These are phyloP conservation scores for Astrothelium macrocarpum DNA, from an alignment of 495 filamentous ascomycete species.

Conservation along the genomic window DNA sequence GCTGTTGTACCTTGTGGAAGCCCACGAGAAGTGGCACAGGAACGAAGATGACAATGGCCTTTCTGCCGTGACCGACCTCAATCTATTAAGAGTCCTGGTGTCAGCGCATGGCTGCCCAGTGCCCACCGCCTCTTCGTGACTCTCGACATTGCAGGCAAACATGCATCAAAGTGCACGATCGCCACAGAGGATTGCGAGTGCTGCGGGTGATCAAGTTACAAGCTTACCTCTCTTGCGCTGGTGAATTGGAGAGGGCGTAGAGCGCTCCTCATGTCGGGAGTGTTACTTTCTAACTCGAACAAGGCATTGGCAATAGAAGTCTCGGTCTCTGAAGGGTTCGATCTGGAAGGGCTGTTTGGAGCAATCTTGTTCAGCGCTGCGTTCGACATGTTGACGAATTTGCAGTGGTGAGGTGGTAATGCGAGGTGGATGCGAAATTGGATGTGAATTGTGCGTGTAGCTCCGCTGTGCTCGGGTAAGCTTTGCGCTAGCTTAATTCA, in stretches of 20 bases:
- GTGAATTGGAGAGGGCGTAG: conserved; percentile 95
- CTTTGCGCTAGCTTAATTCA: not conserved
- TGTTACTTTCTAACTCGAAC: conserved; percentile 96
- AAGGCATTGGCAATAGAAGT: conserved; percentile 86
- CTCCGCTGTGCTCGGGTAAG: not conserved
- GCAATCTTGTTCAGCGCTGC: conserved; percentile 95
- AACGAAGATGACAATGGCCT: conserved; percentile 99
- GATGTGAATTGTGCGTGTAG: not conserved
- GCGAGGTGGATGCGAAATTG: not conserved
- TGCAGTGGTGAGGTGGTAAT: not conserved
- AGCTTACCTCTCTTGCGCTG: conserved; percentile 91
- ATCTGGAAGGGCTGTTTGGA: conserved; percentile 84
- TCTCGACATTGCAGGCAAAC: not conserved
- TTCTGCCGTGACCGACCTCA: conserved; percentile 99
- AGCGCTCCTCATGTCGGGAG: conserved; percentile 83
- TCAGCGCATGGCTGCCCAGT: conserved; percentile 50
- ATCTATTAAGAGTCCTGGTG: conserved; percentile 71
- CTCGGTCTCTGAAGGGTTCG: conserved; percentile 92
- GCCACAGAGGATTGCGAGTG: conserved; percentile 6
- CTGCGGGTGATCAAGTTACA: not conserved
- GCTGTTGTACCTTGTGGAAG: conserved; percentile 98
- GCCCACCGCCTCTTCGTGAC: conserved; percentile 49
- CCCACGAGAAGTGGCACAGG: conserved; percentile 89
- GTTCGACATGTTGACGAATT: conserved; percentile 35
- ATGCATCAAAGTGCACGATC: not conserved